These are phyloP conservation scores for Alternaria longipes DNA, from an alignment of 2,329 filamentous ascomycete genomes.

Conservation along the genomic window DNA sequence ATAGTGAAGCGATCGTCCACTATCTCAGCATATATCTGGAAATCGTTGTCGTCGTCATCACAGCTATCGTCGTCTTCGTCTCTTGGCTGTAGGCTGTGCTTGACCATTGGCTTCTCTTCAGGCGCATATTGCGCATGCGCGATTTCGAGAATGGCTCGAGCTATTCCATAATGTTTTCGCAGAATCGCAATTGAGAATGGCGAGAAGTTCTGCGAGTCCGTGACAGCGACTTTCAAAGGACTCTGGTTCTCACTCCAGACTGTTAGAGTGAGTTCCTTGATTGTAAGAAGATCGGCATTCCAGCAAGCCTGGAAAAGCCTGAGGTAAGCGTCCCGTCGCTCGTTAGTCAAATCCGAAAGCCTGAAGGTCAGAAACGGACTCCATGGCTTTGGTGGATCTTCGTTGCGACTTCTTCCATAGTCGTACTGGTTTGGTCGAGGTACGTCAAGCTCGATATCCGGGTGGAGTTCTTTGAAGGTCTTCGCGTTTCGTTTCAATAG, in stretches of 20 bases:
- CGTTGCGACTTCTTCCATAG: background rate
- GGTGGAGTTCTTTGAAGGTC: conserved; percentile 71
- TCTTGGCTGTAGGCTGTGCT: conserved; percentile 59
- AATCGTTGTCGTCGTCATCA: conserved; percentile 36
- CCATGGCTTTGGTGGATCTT: conserved; percentile 28
- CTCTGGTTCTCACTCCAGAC: conserved; percentile 66
- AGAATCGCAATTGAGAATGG: conserved; percentile 76
- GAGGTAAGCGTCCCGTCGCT: conserved; percentile 67
- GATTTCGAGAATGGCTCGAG: conserved; percentile 74
- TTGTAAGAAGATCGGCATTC: conserved; percentile 70
- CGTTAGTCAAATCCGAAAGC: conserved; percentile 60
- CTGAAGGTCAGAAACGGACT: conserved; percentile 54
- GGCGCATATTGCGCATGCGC: conserved; percentile 72
- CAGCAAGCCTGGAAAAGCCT: conserved; percentile 78
- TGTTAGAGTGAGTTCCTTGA: conserved; percentile 71
- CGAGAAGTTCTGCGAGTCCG: conserved; percentile 61
- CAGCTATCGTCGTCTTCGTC: conserved; percentile 43
- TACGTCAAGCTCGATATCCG: conserved; percentile 40
- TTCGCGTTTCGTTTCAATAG: conserved; percentile 71
- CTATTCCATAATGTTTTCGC: conserved; percentile 70
- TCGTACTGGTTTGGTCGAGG: background rate
- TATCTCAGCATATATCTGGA: conserved; percentile 59
- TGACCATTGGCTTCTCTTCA: conserved; percentile 54
- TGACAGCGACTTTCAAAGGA: conserved; percentile 68
- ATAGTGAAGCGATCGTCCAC: conserved; percentile 76